phyloP scores from a whole-genome alignment of 495 filamentous ascomycete species.

The Clohesyomyces aquaticus region DNA sequence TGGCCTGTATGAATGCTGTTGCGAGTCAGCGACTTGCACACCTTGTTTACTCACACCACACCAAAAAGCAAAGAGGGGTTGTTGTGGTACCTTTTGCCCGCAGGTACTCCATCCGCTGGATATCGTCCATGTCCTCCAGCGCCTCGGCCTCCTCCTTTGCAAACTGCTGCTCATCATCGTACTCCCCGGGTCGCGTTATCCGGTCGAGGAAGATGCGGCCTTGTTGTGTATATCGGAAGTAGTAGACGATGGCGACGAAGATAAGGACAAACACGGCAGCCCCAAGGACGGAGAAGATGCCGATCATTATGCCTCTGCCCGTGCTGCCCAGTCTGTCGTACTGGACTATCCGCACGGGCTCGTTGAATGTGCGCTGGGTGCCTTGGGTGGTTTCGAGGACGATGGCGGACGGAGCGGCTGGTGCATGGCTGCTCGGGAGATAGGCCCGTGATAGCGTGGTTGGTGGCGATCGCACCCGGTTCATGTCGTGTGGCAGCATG shows the following conservation, averaged over 20 bases:
- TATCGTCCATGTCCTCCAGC: constrained; percentile 92
- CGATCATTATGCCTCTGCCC: constrained; percentile 83
- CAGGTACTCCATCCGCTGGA: constrained; percentile 85
- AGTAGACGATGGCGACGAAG: constrained; percentile 85
- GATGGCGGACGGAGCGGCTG: constrained; percentile 27
- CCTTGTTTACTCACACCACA: no score
- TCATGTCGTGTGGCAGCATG: constrained; percentile 36
- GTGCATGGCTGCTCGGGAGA: constrained; percentile 25
- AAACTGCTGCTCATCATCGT: constrained; percentile 95
- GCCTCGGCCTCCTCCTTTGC: constrained; percentile 91
- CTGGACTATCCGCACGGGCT: constrained; percentile 34
- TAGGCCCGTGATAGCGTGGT: constrained; percentile 30
- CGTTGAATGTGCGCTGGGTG: constrained; percentile 23
- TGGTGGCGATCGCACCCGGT: constrained; percentile 20
- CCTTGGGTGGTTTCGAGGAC: constrained; percentile 13
- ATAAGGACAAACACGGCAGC: constrained; percentile 82
- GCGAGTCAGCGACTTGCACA: constrained; percentile 40
- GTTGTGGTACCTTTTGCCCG: constrained; percentile 81
- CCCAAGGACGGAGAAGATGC: constrained; percentile 94
- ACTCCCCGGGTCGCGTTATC: constrained; percentile 92
- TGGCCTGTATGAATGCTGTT: constrained; percentile 87
- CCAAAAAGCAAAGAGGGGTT: neutral
- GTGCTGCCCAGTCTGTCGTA: constrained; percentile 38
- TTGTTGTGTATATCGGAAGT: constrained; percentile 85
- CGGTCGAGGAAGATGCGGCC: constrained; percentile 93